phyloP scores from a whole-genome alignment of 352 stramenopile species.

The Phytophthora sp. region DNA sequence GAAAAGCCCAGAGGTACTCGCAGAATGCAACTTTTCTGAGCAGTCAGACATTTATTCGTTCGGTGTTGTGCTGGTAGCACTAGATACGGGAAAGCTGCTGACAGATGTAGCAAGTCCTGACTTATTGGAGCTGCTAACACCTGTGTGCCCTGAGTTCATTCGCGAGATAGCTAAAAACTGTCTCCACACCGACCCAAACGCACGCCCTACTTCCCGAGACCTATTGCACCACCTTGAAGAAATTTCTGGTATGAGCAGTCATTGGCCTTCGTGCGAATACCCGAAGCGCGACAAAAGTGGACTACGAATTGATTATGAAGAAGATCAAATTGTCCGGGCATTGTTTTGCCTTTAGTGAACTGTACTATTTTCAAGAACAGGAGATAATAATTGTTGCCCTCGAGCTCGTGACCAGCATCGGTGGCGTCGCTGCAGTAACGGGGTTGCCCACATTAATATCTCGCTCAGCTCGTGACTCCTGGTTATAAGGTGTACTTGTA shows the following conservation, averaged over 20 bases:
- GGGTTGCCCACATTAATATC: no score
- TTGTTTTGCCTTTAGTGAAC: slow-evolving; percentile 17
- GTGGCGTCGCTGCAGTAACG: slow-evolving; percentile 1
- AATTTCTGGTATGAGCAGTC: slow-evolving; percentile 13
- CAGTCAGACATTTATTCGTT: slow-evolving; percentile 69
- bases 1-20: slow-evolving; percentile 60
- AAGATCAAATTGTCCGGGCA: slow-evolving; percentile 8
- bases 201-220: slow-evolving; percentile 39
- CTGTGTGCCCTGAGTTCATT: slow-evolving; percentile 46
- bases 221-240: slow-evolving; percentile 28
- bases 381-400: no score
- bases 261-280: slow-evolving; percentile 22
- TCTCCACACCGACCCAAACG: slow-evolving; percentile 39
- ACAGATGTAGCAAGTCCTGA: slow-evolving; percentile 36
- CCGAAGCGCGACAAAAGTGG: slow-evolving; percentile 3
- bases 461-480: no score
- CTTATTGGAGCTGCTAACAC: slow-evolving; percentile 37
- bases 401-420: slow-evolving; percentile 20
- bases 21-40: slow-evolving; percentile 34
- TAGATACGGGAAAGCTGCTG: slow-evolving; percentile 58
- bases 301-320: no score
- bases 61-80: slow-evolving; percentile 53
- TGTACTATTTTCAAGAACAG: background rate
- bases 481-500: no score
- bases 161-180: slow-evolving; percentile 41